These are phyloP conservation scores for Ettlia oleoabundans DNA, from an alignment of 139 green algal genomes.

Conservation along the genomic window DNA sequence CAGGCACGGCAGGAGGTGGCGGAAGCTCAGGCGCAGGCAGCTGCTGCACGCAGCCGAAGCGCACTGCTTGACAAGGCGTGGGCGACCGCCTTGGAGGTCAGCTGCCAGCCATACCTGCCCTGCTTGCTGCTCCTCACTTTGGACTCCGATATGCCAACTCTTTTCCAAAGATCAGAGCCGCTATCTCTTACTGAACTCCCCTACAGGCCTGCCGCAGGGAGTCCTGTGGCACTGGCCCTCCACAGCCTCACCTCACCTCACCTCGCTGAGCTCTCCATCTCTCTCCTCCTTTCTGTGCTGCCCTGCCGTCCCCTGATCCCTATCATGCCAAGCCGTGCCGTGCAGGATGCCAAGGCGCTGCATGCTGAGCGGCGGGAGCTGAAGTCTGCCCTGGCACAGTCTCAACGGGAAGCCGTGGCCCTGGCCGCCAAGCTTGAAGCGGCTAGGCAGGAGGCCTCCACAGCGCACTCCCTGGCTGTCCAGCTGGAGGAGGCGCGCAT, in stretches of 20 bases:
- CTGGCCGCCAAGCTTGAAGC: constrained; percentile 4
- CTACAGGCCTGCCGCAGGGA: too few relatives aligned
- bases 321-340: background rate
- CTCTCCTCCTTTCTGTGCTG: background rate
- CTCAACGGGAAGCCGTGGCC: background rate
- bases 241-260: background rate
- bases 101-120: background rate
- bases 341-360: background rate
- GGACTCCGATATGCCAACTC: background rate
- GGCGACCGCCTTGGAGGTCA: background rate
- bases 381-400: background rate
- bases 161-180: too few relatives aligned
- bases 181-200: too few relatives aligned
- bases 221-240: too few relatives aligned
- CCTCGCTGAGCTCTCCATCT: background rate
- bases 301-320: background rate
- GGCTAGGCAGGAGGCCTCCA: constrained; percentile 1
- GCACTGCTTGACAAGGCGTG: background rate
- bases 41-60: background rate
- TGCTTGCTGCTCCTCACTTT: background rate
- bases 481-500: background rate
- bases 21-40: background rate
- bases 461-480: background rate
- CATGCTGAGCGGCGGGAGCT: constrained; percentile 3
- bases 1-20: background rate